A percentile compares a stretch with the other conserved stretches of the same genome.
Evolutionary conservation across 2,329 filamentous ascomycete species (phyloP).

Genomic region (Phoma herbarum): DNA sequence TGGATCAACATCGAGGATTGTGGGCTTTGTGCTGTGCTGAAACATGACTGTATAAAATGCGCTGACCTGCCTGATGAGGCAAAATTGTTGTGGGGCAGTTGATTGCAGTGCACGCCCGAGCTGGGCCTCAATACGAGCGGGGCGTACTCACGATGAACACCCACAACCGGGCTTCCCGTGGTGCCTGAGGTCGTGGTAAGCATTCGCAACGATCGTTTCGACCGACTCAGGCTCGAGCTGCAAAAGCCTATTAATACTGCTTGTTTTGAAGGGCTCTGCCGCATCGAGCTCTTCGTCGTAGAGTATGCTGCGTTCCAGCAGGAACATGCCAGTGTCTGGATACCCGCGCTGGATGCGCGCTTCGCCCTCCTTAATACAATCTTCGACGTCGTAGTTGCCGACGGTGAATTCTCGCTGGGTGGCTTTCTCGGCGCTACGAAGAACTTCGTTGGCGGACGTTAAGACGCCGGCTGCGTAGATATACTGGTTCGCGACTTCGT

Average conservation of each 20-base stretch:
- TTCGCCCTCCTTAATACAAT: conserved; percentile 48
- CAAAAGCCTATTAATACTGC: conserved; percentile 33
- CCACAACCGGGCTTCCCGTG: conserved; percentile 46
- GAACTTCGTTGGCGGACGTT: conserved; percentile 46
- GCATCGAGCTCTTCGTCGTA: conserved; percentile 45
- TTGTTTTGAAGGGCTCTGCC: conserved; percentile 36
- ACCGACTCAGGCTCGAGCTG: conserved; percentile 31
- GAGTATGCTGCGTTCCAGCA: conserved; percentile 51
- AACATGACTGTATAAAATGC: neutral
- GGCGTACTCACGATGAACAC: conserved; percentile 35
- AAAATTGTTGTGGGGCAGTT: conserved; percentile 13
- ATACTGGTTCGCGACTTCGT: conserved; percentile 47
- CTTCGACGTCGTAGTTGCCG: conserved; percentile 45
- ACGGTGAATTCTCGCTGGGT: conserved; percentile 43
- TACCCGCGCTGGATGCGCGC: conserved; percentile 49
- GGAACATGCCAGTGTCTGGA: conserved; percentile 51
- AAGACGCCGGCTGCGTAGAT: conserved; percentile 46
- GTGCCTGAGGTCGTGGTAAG: conserved; percentile 33
- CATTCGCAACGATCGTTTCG: conserved; percentile 28
- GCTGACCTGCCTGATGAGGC: conserved; percentile 16
- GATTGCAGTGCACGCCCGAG: conserved; percentile 14
- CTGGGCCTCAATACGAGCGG: neutral
- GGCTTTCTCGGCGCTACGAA: conserved; percentile 38
- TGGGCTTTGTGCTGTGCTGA: conserved; percentile 13
- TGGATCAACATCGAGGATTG: neutral